Evolutionary conservation across 2,329 filamentous ascomycete species (phyloP).

Genomic region (Sporothrix protearum): DNA sequence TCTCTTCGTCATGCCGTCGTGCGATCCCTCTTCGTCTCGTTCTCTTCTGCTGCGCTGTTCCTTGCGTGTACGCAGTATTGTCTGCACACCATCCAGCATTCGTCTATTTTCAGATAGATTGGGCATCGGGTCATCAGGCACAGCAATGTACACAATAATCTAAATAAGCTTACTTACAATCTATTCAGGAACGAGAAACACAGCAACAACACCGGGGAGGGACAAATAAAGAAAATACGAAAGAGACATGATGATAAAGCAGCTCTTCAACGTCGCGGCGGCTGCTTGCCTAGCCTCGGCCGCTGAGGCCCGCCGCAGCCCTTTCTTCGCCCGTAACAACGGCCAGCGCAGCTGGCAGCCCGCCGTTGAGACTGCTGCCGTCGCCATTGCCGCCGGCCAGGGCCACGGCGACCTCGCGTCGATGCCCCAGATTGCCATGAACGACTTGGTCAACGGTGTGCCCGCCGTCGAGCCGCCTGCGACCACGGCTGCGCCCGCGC

Average conservation of each 20-base stretch:
- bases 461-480: conserved; percentile 25
- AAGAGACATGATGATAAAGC: background rate
- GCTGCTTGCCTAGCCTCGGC: conserved; percentile 4
- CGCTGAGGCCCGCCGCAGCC: conserved; percentile 13
- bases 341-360: conserved; percentile 30
- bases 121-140: background rate
- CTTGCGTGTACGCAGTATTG: background rate
- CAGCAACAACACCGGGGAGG: no score
- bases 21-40: background rate
- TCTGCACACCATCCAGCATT: background rate
- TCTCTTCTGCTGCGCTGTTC: background rate
- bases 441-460: background rate
- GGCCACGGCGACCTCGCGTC: conserved; percentile 22
- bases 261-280: background rate
- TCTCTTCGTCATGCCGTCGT: background rate
- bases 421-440: conserved; percentile 28
- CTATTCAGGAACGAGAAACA: background rate
- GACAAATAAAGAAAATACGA: background rate
- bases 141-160: background rate
- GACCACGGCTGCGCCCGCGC: conserved; percentile 25
- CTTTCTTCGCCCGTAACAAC: conserved; percentile 22
- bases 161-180: background rate
- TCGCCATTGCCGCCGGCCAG: background rate
- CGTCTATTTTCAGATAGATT: background rate
- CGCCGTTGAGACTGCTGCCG: conserved; percentile 30